Evolutionary conservation across 345 rosid genomes (phyloP).

Genomic region (Syzygium aqueum): DNA sequence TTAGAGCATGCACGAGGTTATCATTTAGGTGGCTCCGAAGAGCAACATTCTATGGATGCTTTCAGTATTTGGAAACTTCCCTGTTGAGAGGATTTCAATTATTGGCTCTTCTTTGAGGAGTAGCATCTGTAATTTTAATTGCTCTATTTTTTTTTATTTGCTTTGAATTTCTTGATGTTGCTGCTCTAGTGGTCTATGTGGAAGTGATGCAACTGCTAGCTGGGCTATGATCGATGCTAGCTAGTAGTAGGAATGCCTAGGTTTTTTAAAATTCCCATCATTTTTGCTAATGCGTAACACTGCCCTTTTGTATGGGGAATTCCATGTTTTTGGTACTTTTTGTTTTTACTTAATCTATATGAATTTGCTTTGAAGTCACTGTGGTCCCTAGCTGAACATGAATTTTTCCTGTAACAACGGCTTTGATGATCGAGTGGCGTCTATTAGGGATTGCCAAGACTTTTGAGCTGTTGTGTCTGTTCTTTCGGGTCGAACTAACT

Average conservation of each 20-base stretch:
- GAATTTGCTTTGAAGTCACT: not conserved
- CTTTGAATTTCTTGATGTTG: not conserved
- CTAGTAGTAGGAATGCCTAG: not conserved
- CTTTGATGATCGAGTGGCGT: not conserved
- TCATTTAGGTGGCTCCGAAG: not conserved
- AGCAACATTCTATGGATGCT: not conserved
- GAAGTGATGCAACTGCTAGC: not conserved
- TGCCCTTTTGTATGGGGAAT: not conserved
- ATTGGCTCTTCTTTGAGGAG: not conserved
- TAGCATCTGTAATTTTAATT: not conserved
- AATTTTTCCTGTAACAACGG: not conserved
- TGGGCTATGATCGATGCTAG: not conserved
- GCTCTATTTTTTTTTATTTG: not conserved
- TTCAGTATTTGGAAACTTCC: not conserved
- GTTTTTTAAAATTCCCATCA: not conserved
- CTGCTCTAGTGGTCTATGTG: not conserved
- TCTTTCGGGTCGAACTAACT: not conserved
- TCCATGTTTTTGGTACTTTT: not conserved
- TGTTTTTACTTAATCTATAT: not conserved
- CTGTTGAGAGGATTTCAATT: not conserved
- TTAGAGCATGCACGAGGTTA: not conserved
- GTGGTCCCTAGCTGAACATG: not conserved
- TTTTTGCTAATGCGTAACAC: not conserved
- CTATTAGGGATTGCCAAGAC: not conserved
- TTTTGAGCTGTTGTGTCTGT: not conserved